Percentiles rank a stretch among this genome's conserved stretches.
phyloP scores from a whole-genome alignment of 2,329 filamentous ascomycete genomes.

The Colletotrichum gigasporum region DNA sequence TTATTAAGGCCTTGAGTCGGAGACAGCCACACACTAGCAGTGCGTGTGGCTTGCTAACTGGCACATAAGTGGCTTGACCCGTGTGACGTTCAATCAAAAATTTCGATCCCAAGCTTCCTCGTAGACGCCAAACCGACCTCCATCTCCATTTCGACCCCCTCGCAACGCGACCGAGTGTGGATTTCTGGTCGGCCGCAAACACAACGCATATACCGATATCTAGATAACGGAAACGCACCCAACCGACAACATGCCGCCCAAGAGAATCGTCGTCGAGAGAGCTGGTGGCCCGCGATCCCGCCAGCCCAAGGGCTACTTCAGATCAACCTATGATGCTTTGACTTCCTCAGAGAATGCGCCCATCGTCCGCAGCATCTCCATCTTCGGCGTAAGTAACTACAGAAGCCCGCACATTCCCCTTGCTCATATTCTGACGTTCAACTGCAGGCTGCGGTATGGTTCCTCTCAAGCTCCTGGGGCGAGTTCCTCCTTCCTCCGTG shows the following conservation, averaged over 20 bases:
- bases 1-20: no score
- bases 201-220: no score
- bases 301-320: constrained; percentile 62
- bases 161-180: not conserved
- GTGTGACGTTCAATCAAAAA: constrained; percentile 18
- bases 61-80: not conserved
- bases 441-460: constrained; percentile 68
- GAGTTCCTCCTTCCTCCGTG: constrained; percentile 74
- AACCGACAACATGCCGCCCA: constrained; percentile 67
- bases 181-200: no score
- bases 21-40: no score
- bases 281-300: constrained; percentile 51
- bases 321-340: constrained; percentile 67
- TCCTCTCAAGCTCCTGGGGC: constrained; percentile 74
- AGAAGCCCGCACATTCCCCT: no score
- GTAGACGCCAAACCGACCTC: not conserved
- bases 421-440: constrained; percentile 10
- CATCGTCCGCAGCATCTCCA: constrained; percentile 72
- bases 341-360: constrained; percentile 75
- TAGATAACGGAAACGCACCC: not conserved
- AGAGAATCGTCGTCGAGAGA: constrained; percentile 64
- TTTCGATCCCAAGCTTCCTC: constrained; percentile 10
- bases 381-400: constrained; percentile 78
- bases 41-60: no score
- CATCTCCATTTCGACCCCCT: not conserved